These are phyloP conservation scores for Lippia alba DNA, from an alignment of 305 asterid species.

Conservation along the genomic window DNA sequence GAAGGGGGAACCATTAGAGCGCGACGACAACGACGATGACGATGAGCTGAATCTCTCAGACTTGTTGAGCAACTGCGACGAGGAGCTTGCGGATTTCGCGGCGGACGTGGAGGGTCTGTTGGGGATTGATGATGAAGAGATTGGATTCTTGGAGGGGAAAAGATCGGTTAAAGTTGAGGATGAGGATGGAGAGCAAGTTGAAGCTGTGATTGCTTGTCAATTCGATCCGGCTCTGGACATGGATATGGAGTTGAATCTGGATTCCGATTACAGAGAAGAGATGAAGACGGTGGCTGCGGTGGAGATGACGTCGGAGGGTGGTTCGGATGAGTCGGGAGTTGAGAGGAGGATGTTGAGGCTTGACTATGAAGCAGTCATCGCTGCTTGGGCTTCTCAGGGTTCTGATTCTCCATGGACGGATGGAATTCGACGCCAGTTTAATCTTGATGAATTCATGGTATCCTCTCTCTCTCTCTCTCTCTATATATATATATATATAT, in stretches of 20 bases:
- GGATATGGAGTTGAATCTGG: constrained; percentile 58
- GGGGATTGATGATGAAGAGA: constrained; percentile 41
- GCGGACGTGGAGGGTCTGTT: constrained; percentile 65
- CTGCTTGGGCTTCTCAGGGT: constrained; percentile 66
- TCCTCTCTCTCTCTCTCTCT: neutral
- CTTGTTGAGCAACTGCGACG: constrained; percentile 47
- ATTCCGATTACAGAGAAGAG: constrained; percentile 39
- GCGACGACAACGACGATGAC: constrained; percentile 37
- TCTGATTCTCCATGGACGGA: constrained; percentile 70
- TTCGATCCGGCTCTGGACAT: constrained; percentile 53
- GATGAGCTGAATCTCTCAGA: constrained; percentile 51
- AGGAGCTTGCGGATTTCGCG: constrained; percentile 59
- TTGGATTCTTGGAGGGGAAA: constrained; percentile 24
- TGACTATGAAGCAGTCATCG: constrained; percentile 62
- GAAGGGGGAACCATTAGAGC: constrained; percentile 25
- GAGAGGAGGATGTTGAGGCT: constrained; percentile 55
- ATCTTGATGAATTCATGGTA: constrained; percentile 57
- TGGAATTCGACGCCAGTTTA: constrained; percentile 56
- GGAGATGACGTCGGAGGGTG: neutral
- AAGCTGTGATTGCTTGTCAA: constrained; percentile 51
- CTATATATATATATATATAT: too few relatives aligned
- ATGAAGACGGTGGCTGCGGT: neutral
- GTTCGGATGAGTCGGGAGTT: constrained; percentile 27
- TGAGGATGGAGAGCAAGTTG: constrained; percentile 49
- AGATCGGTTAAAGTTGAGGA: constrained; percentile 51